Percentiles rank a stretch among this genome's conserved stretches.
Conservation (phyloP, 2,329 filamentous ascomycete genomes). For the Amesomyces nigricolor region DNA sequence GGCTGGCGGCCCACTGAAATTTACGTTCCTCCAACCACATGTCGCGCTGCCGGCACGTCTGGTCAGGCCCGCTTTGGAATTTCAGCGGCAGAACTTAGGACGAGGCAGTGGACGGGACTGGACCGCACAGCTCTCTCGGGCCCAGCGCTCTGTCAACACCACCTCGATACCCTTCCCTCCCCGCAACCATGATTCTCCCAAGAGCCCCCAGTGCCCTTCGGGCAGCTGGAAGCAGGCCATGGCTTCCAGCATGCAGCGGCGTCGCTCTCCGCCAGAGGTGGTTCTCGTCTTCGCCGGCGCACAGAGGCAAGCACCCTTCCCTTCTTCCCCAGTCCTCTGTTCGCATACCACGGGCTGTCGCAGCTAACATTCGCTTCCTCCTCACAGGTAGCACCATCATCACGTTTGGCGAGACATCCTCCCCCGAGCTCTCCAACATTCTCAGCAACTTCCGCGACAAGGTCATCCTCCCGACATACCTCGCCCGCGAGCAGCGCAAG, state of each 20-base stretch:
- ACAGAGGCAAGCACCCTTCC: constrained; percentile 14
- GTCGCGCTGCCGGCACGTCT: neutral
- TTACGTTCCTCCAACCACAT: neutral
- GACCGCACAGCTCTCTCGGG: neutral
- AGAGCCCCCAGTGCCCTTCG: constrained; percentile 22
- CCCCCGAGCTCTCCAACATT: constrained; percentile 46
- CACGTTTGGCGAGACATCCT: constrained; percentile 47
- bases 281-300: constrained; percentile 25
- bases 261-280: constrained; percentile 19
- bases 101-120: no score
- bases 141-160: neutral
- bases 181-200: constrained; percentile 23
- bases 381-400: constrained; percentile 32
- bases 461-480: constrained; percentile 57
- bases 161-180: neutral
- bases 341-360: neutral
- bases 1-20: constrained; percentile 15
- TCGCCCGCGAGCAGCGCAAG: constrained; percentile 48
- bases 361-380: constrained; percentile 10
- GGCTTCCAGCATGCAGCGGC: constrained; percentile 17
- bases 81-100: neutral
- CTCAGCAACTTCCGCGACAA: constrained; percentile 51
- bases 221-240: constrained; percentile 20
- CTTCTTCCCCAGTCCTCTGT: neutral
- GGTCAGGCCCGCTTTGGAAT: neutral